Evolutionary conservation across 2,329 filamentous ascomycete species (phyloP), one percentile per base, ranked within the genome.

Genomic region (Fusarium falciforme): DNA sequence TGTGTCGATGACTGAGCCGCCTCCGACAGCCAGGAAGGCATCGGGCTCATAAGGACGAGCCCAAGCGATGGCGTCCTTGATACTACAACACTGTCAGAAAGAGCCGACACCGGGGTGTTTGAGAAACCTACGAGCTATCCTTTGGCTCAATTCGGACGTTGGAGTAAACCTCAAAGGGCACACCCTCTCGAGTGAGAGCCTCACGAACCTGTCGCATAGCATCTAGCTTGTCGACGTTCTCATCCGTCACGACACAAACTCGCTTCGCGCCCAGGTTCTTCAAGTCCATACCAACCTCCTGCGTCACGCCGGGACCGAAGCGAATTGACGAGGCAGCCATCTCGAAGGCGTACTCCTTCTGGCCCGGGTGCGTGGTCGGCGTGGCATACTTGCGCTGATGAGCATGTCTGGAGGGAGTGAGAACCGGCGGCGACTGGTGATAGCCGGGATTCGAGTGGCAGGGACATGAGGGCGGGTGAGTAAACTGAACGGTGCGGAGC

Each of bases 261-360:
- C 91, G 92, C 85, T 94, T 93, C 8, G 93, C 92, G 16, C 93
- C 93, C 87, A 99, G 89, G 81, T 99, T 98, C 84, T 91, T 93
- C 76, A 98, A 92, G 83, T 99, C 96, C 96, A 98, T 98, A 74
- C 96, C 96, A 22, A 99, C 95, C 83, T 99, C 96, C 83, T 94
- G 94, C 27, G 96, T 99, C 66, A 93, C 93, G 7, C 96, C 96
- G 0, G 94, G 94, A 0, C 96, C 96, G 78, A 98, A 99, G 14
- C 96, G 91, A 79, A 99, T 98, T 31, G 93, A 94, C 1, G 94
- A 97, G 2, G 96, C 95, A 0, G 96, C 96, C 96, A 99, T 97
- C 83, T 99, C 96, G 81, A 99, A 99, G 16, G 96, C 96, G 85
- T 99, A 99, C 82, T 99, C 96, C 82, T 97, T 98, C 79, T 95